Conservation (phyloP, 805 yeast genomes). For the Sugiyamaella qingdaonensis region DNA sequence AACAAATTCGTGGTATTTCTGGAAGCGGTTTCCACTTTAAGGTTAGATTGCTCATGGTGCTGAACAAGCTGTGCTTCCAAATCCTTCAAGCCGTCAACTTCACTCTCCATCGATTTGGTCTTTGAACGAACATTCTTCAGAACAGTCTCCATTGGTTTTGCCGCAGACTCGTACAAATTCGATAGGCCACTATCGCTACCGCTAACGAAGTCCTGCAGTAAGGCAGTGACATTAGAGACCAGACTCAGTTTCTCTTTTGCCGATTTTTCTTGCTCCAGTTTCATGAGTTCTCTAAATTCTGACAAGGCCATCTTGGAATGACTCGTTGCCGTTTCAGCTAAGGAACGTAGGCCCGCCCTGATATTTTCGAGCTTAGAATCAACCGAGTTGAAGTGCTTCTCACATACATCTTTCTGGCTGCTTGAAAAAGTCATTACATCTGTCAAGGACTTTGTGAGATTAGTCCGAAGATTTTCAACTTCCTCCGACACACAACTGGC, state of each 20-base stretch:
- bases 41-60: too few species aligned
- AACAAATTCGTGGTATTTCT: too few species aligned
- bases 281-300: constrained; percentile 1
- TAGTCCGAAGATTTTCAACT: not conserved
- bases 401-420: not conserved
- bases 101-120: not conserved
- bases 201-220: constrained; percentile 6
- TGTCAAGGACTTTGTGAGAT: not conserved
- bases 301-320: not conserved
- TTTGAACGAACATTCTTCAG: not conserved
- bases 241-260: constrained; percentile 1
- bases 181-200: not conserved
- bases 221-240: not conserved
- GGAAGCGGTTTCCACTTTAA: too few species aligned
- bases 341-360: not conserved
- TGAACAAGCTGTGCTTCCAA: too few species aligned
- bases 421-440: not conserved
- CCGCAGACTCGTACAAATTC: not conserved
- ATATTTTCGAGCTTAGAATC: constrained; percentile 1
- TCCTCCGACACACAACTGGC: not conserved
- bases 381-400: not conserved
- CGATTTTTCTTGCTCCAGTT: constrained; percentile 4
- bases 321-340: not conserved
- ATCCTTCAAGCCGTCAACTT: not conserved
- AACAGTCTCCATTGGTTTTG: not conserved